Percentiles rank a stretch among this genome's conserved stretches.
Conservation (phyloP, 768 basidiomycete species). For the Boletus speciosus region DNA sequence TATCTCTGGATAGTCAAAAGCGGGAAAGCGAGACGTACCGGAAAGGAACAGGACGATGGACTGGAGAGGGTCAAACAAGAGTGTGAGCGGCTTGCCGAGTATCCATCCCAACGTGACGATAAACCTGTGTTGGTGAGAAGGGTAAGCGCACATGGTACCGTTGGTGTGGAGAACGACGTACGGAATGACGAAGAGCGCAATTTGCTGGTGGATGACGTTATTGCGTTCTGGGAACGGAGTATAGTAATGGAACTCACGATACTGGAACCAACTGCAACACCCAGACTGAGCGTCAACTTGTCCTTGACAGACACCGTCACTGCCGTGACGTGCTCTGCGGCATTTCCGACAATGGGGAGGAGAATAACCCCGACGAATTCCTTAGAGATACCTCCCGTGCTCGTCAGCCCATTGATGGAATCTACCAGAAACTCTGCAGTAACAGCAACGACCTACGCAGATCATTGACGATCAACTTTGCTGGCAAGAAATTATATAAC, state of each 20-base stretch:
- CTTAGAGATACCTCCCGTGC: slow-evolving; percentile 51
- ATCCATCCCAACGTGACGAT: slow-evolving; percentile 81
- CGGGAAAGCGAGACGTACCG: slow-evolving; percentile 15
- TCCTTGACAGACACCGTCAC: slow-evolving; percentile 89
- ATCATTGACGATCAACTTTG: neutral
- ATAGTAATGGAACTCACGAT: slow-evolving; percentile 47
- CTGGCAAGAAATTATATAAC: neutral
- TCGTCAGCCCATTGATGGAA: slow-evolving; percentile 75
- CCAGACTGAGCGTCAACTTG: slow-evolving; percentile 82
- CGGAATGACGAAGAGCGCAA: slow-evolving; percentile 66
- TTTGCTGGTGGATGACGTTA: slow-evolving; percentile 49
- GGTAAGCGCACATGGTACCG: slow-evolving; percentile 7
- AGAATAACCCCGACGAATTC: slow-evolving; percentile 88
- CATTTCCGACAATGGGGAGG: slow-evolving; percentile 89
- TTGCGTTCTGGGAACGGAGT: neutral
- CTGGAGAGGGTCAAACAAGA: slow-evolving; percentile 87
- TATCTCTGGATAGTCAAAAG: neutral
- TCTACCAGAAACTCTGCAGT: slow-evolving; percentile 70
- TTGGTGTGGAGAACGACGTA: slow-evolving; percentile 24
- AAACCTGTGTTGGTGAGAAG: slow-evolving; percentile 40
- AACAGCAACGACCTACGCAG: slow-evolving; percentile 46
- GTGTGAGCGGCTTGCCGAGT: slow-evolving; percentile 70
- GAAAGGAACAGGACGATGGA: slow-evolving; percentile 36
- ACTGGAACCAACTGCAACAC: slow-evolving; percentile 85
- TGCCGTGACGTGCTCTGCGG: slow-evolving; percentile 89